phyloP scores from a whole-genome alignment of 495 filamentous ascomycete genomes.

The Hypoxylon lenormandii region DNA sequence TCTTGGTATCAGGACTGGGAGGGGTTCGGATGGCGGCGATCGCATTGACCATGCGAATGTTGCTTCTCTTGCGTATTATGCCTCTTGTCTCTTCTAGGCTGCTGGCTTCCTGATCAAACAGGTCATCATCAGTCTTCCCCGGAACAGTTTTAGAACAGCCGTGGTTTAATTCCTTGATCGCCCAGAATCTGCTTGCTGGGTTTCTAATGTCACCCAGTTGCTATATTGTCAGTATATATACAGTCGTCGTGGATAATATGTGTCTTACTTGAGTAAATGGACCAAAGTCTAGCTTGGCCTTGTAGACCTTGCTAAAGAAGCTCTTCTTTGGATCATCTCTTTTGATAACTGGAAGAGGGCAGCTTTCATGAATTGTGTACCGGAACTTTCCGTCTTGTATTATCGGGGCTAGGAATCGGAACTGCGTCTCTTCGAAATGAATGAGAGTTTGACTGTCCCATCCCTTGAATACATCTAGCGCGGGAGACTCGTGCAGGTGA shows the following conservation, averaged over 20 bases:
- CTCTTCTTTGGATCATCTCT: not conserved
- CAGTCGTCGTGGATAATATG: not conserved
- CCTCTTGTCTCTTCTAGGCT: constrained; percentile 11
- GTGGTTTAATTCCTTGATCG: not conserved
- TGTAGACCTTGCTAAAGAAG: not conserved
- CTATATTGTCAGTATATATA: not conserved
- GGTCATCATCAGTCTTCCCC: not conserved
- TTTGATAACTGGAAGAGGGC: not conserved
- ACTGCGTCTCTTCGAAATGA: not conserved
- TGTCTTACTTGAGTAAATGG: not conserved
- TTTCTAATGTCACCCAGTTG: not conserved
- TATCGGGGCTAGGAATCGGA: not conserved
- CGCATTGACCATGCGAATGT: constrained; percentile 20
- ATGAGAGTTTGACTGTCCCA: not conserved
- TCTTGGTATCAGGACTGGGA: too few species aligned
- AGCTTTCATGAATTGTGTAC: not conserved
- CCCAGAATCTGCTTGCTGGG: not conserved
- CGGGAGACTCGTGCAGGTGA: not conserved
- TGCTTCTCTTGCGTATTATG: too few species aligned
- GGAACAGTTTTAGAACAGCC: not conserved
- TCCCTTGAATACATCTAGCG: not conserved
- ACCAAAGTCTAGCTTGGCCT: not conserved
- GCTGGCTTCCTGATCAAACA: not conserved
- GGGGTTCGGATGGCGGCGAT: constrained; percentile 20
- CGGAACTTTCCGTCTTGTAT: not conserved